Evolutionary conservation across 108 stramenopile genomes (phyloP), one percentile per base, ranked within the genome.

Genomic region (Heterococcus sp.): DNA sequence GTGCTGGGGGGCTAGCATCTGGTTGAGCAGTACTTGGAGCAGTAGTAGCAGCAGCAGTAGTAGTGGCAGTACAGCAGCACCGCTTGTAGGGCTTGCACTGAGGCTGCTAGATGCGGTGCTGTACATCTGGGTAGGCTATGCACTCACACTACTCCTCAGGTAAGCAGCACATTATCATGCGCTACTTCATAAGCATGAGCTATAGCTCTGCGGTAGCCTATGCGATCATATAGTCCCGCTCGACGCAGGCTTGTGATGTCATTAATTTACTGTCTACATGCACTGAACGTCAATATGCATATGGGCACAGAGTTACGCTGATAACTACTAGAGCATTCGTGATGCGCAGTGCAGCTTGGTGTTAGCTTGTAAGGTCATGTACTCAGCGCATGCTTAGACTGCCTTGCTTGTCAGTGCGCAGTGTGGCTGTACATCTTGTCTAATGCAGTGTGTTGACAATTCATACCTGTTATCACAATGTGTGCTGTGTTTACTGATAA

Each of bases 81-180:
- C 64, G 3, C 26, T 74, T 2, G 68, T 66, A 4, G 81, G 81
- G 2, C 66, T 73, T 32, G 36, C 36, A 21, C 71, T 89, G 38
- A 73, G 87, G 8, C 66, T 89, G 31, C 39, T 91, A 68, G 93
- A 94, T 72, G 87, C 92, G 0, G 67, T 87, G 0, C 84, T 92
- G 37, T 94, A 92, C 87, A 89, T 94, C 66, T 94, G 79, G 77
- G 66, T 92, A 5, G 91, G 91, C 5, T 90, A 94, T 74, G 91
- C 91, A 67, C 89, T 90, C 63, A 83, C 91, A 35, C 76, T 78
- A 3, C 75, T 92, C 14, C 46, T 58, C 46, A 58, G 46, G 46
- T 58, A 58, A 58, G 21, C 46, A 21, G 14, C 8, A 14, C 91
- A 35, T 28, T 86, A 8, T 8, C 46, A 14, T 58, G 46, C 8